phyloP scores from a whole-genome alignment of 768 basidiomycete genomes.

The Cubamyces sp. region DNA sequence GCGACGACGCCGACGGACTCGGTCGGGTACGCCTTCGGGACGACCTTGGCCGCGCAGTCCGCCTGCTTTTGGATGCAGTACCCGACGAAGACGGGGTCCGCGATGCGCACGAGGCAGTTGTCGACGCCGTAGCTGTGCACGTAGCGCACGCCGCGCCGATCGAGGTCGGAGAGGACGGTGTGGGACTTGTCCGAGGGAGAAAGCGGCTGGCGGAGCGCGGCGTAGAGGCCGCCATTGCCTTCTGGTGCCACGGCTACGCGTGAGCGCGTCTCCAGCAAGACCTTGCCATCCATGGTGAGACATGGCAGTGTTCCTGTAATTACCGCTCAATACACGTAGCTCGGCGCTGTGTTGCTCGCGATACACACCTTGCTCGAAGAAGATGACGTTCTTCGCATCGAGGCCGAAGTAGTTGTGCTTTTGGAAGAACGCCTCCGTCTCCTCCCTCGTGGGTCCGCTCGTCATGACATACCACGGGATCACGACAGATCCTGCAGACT shows the following conservation, averaged over 20 bases:
- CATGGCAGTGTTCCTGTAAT: constrained; percentile 89
- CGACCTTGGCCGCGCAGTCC: constrained; percentile 95
- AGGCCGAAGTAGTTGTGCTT: constrained; percentile 84
- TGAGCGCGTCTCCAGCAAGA: constrained; percentile 79
- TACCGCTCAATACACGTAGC: background rate
- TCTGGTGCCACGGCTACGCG: constrained; percentile 94
- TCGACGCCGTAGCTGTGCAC: constrained; percentile 97
- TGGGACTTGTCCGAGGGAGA: constrained; percentile 57
- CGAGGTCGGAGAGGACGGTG: constrained; percentile 86
- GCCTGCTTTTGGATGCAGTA: constrained; percentile 88
- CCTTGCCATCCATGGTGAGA: constrained; percentile 91
- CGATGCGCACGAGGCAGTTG: constrained; percentile 97
- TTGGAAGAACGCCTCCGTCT: constrained; percentile 85
- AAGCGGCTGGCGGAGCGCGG: constrained; percentile 83
- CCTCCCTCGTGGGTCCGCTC: constrained; percentile 88
- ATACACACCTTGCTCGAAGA: constrained; percentile 93
- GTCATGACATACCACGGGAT: constrained; percentile 99
- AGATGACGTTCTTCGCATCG: constrained; percentile 73
- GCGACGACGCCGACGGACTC: constrained; percentile 98
- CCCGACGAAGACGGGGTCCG: constrained; percentile 96
- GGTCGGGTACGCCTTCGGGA: constrained; percentile 82
- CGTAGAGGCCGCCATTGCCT: constrained; percentile 97
- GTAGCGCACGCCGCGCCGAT: constrained; percentile 75
- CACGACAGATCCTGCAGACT: constrained; percentile 61
- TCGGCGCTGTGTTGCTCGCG: background rate